Conservation (phyloP, 495 filamentous ascomycete species). For the Penicillium macrosclerotiorum region DNA sequence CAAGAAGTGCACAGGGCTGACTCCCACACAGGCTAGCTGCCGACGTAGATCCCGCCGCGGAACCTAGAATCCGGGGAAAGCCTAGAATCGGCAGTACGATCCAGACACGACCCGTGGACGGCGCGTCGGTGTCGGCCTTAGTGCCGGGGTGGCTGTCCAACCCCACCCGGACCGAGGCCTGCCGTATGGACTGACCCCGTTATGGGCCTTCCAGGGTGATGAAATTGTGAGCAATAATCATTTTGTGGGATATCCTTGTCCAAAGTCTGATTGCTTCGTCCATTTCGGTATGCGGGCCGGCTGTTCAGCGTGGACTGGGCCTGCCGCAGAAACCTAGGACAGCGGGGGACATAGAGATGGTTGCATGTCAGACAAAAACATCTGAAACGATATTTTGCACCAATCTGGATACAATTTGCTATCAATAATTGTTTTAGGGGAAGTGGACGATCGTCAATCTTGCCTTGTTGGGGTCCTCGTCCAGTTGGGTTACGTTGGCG, state of each 20-base stretch:
- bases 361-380: too few species aligned
- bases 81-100: slow-evolving; percentile 9
- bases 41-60: slow-evolving; percentile 12
- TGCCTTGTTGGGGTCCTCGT: too few species aligned
- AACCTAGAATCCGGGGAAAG: slow-evolving; percentile 12
- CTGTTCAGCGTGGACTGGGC: not conserved
- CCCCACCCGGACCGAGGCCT: slow-evolving; percentile 4
- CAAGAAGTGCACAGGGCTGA: too few species aligned
- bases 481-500: too few species aligned
- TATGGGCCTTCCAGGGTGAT: too few species aligned
- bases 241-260: slow-evolving; percentile 3
- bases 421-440: too few species aligned
- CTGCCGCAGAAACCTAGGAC: too few species aligned
- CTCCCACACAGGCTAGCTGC: not conserved
- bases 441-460: too few species aligned
- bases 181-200: slow-evolving; percentile 11
- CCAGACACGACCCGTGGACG: slow-evolving; percentile 8
- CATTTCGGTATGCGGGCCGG: not conserved
- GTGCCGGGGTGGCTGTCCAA: slow-evolving; percentile 1
- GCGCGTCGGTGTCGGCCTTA: slow-evolving; percentile 4
- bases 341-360: too few species aligned
- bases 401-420: too few species aligned
- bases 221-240: slow-evolving; percentile 4
- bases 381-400: too few species aligned
- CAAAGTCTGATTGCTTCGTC: not conserved